phyloP scores from a whole-genome alignment of 1,139 yeast genomes.

The Suhomyces bolitotheri region DNA sequence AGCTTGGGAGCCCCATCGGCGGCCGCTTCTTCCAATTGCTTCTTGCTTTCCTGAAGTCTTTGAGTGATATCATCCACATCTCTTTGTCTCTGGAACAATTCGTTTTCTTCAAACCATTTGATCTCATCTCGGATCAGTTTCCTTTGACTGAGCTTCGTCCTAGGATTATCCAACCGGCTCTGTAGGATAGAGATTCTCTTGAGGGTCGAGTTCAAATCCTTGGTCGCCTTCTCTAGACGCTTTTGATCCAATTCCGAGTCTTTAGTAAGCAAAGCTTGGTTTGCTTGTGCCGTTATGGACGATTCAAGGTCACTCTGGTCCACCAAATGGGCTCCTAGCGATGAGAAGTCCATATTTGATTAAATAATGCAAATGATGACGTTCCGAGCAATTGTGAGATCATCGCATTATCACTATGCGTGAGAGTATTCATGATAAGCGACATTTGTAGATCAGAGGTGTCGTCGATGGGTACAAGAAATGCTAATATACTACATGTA shows the following conservation, averaged over 20 bases:
- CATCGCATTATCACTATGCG: too few species aligned
- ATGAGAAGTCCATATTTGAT: neutral
- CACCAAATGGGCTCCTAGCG: conserved; percentile 48
- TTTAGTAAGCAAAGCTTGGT: conserved; percentile 55
- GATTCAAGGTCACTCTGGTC: conserved; percentile 78
- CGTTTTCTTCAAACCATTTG: conserved; percentile 49
- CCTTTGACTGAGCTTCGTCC: conserved; percentile 67
- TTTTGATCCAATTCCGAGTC: conserved; percentile 75
- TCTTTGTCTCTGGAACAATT: conserved; percentile 50
- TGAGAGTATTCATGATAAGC: too few species aligned
- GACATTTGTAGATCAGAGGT: too few species aligned
- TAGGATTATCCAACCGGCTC: conserved; percentile 50
- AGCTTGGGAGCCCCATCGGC: conserved; percentile 5
- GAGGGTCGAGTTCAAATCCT: conserved; percentile 44
- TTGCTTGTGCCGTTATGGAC: conserved; percentile 69
- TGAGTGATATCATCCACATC: conserved; percentile 69
- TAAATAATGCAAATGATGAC: too few species aligned
- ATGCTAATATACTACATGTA: too few species aligned
- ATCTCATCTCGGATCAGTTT: conserved; percentile 58
- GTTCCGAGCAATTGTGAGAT: too few species aligned
- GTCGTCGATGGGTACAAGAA: too few species aligned
- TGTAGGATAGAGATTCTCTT: conserved; percentile 49
- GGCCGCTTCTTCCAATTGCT: conserved; percentile 20
- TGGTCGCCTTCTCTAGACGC: conserved; percentile 65
- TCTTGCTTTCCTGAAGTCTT: conserved; percentile 45